These are phyloP conservation scores for Prunus persica DNA, from an alignment of 306 rosid genomes.

Conservation along the genomic window Prunus_persica_NCBIv2 NC_034009.1:35250501-35251000, in stretches of 20 bases:
- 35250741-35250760: constrained; percentile 11
- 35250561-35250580: constrained; percentile 68
- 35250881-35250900: constrained; percentile 18
- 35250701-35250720: constrained; percentile 4
- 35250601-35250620: constrained; percentile 57
- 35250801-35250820: constrained; percentile 30
- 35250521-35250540: constrained; percentile 76
- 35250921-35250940: constrained; percentile 10
- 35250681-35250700: constrained; percentile 30
- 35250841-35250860: constrained; percentile 27
- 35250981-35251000: background rate
- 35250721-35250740: constrained; percentile 51
- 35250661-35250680: constrained; percentile 52
- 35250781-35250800: constrained; percentile 42
- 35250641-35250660: constrained; percentile 74
- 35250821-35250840: constrained; percentile 12
- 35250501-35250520: constrained; percentile 28
- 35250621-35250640: constrained; percentile 45
- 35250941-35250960: background rate
- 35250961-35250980: constrained; percentile 29
- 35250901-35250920: constrained; percentile 11
- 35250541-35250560: constrained; percentile 54
- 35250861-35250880: constrained; percentile 22
- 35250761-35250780: constrained; percentile 50
- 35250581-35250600: constrained; percentile 76